Evolutionary conservation across 352 stramenopile species (phyloP).

Genomic region (Elongisporangium prolatum): DNA sequence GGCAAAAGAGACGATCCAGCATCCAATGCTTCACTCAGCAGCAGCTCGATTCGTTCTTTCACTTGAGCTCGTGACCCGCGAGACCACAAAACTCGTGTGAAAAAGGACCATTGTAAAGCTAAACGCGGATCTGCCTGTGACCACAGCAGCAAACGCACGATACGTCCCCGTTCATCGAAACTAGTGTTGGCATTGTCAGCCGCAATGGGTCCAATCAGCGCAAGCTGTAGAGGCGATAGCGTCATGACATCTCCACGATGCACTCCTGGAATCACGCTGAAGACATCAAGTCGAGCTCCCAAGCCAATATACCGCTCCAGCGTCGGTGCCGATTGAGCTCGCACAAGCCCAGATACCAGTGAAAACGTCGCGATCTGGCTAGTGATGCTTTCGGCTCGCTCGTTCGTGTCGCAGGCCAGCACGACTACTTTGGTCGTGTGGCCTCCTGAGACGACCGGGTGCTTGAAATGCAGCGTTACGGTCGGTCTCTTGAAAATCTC

Average conservation of each 20-base stretch:
- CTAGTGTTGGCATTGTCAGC: background rate
- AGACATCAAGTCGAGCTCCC: slow-evolving; percentile 48
- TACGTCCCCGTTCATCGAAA: slow-evolving; percentile 1
- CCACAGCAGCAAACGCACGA: slow-evolving; percentile 33
- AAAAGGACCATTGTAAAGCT: slow-evolving; percentile 59
- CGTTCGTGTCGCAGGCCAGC: slow-evolving; percentile 30
- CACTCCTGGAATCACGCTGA: slow-evolving; percentile 24
- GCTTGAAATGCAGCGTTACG: slow-evolving; percentile 53
- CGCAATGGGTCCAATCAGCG: slow-evolving; percentile 13
- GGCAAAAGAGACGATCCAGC: slow-evolving; percentile 14
- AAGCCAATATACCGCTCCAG: slow-evolving; percentile 41
- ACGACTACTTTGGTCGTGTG: slow-evolving; percentile 50
- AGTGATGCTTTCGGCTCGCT: slow-evolving; percentile 32
- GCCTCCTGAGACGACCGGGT: slow-evolving; percentile 16
- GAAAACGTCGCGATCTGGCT: slow-evolving; percentile 52
- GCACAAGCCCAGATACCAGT: slow-evolving; percentile 42
- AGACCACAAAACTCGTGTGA: slow-evolving; percentile 39
- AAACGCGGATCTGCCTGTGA: slow-evolving; percentile 33
- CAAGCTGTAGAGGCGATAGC: slow-evolving; percentile 48
- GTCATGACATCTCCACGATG: slow-evolving; percentile 10
- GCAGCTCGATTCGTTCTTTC: slow-evolving; percentile 21
- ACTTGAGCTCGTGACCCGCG: background rate
- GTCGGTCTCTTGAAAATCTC: slow-evolving; percentile 39
- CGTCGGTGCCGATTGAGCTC: slow-evolving; percentile 22
- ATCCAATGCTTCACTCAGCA: slow-evolving; percentile 21